Base-by-base conservation (phyloP, 225 moss, liverwort and hornwort species). In the Sphagnum tenellum region DNA sequence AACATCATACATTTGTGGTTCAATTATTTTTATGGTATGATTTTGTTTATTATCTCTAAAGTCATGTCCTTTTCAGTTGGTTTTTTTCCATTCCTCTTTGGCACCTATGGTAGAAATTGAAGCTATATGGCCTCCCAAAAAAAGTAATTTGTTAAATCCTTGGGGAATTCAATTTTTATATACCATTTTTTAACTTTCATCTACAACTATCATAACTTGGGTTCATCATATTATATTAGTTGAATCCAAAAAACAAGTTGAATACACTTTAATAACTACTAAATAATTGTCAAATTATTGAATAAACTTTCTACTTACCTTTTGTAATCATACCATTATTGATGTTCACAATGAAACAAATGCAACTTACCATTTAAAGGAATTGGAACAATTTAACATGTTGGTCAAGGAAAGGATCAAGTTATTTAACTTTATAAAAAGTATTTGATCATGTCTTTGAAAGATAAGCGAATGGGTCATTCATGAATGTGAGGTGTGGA, bases 1-100 rank as follows among this genome's bases (percentile, higher is more conserved):
- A 56, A 46, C 66, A 66, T 56, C 66, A 66, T 57, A 66, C 56
- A 57, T 66, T 66, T 56, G 66, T 57, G 66, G 55, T 66, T 3
- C 66, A 66, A 57, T 45, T 63, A 63, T 63, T 49, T n/a, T 49
- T 63, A 63, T 49, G 62, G 62, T 49, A 63, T 63, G 62, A 47
- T 63, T 63, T 10, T 63, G 62, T 63, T 48, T 49, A 63, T 61
- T 7, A 2, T 61, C 5, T 29, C 44, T 44, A 3, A 61, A 61
- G 2, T 61, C 61, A 61, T 61, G 61, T 61, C 47, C 12, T 64
- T 50, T 9, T 10, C 1, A 50, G n/a, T 3, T 48, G 48, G 63
- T 8, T 50, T 64, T 64, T 50, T 64, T 50, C 14, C 63, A 48
- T 50, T 64, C 48, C 12, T 48, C 48, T 50, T 65, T 65, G 29